Percentiles rank a stretch among this genome's conserved stretches.
Conservation (phyloP, 768 basidiomycete species). For the Leucogyrophana mollusca region DNA sequence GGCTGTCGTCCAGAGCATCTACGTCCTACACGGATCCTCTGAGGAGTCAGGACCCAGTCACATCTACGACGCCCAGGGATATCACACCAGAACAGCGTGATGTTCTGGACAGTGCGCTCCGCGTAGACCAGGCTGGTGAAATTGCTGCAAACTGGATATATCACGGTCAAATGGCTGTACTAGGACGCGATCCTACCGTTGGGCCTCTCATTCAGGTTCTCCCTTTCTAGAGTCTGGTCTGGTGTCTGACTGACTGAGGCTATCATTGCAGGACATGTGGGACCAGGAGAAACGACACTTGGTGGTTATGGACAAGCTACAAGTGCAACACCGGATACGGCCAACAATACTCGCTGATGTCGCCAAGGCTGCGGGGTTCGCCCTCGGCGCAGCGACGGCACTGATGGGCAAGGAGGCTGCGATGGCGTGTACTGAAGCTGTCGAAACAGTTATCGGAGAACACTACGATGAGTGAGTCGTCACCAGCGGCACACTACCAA, state of each 20-base stretch:
- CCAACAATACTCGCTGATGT: conserved; percentile 83
- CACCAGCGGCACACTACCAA: neutral
- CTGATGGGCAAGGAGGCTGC: conserved; percentile 90
- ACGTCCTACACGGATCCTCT: conserved; percentile 45
- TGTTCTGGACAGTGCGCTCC: conserved; percentile 63
- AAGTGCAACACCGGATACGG: conserved; percentile 77
- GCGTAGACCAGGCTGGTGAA: conserved; percentile 96
- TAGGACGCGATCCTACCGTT: conserved; percentile 55
- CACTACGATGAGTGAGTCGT: conserved; percentile 94
- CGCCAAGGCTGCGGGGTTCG: conserved; percentile 86
- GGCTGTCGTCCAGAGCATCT: conserved; percentile 36
- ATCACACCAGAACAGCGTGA: conserved; percentile 49
- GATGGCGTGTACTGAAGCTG: conserved; percentile 98
- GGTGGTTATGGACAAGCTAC: conserved; percentile 79
- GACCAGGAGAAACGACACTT: conserved; percentile 93
- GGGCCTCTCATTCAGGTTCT: conserved; percentile 72
- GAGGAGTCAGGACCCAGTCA: conserved; percentile 35
- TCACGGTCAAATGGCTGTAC: conserved; percentile 76
- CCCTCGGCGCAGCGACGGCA: conserved; percentile 82
- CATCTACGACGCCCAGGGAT: conserved; percentile 53
- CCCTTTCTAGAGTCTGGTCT: neutral
- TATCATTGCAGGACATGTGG: conserved; percentile 85
- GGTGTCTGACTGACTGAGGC: conserved; percentile 4
- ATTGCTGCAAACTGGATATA: conserved; percentile 97
- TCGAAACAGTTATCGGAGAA: conserved; percentile 96